These are phyloP conservation scores for Taxillus chinensis DNA, from an alignment of 164 flowering plant genomes.

Conservation along the genomic window DNA sequence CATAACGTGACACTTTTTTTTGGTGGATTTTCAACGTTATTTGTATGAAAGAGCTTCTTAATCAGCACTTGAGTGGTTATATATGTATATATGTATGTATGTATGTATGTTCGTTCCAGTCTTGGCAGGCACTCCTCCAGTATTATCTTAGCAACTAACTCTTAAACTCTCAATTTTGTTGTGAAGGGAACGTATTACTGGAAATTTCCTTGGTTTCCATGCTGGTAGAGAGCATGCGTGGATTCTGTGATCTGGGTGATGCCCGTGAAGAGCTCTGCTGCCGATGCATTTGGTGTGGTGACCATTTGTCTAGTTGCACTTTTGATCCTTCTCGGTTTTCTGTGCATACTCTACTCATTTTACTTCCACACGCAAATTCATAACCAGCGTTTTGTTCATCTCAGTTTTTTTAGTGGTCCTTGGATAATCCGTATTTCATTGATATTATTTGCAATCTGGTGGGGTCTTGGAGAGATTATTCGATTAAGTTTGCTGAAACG, in stretches of 20 bases:
- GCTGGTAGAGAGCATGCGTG: conserved; percentile 99
- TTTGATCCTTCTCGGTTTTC: conserved; percentile 53
- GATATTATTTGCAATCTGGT: conserved; percentile 62
- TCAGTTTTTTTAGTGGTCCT: conserved; percentile 78
- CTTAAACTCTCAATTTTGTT: conserved; percentile 4
- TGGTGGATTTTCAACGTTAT: no score
- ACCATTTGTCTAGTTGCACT: conserved; percentile 73
- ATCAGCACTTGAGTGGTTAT: no score
- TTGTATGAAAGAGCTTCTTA: no score
- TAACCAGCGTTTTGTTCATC: conserved; percentile 38
- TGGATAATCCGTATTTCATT: conserved; percentile 74
- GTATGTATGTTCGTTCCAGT: not conserved
- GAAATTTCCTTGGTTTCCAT: conserved; percentile 51
- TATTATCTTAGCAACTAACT: not conserved
- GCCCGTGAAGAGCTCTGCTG: conserved; percentile 88
- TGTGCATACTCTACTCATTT: conserved; percentile 60
- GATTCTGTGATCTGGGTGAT: conserved; percentile 86
- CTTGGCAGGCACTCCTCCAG: not conserved
- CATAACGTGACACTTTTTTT: no score
- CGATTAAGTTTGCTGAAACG: conserved; percentile 58
- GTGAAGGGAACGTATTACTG: conserved; percentile 16
- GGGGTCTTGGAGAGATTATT: conserved; percentile 74
- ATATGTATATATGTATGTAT: no score
- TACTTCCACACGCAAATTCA: conserved; percentile 61
- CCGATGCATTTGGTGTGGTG: conserved; percentile 98